phyloP scores from a whole-genome alignment of 1,284 basidiomycete genomes.

The Ceratobasidium sp. region DNA sequence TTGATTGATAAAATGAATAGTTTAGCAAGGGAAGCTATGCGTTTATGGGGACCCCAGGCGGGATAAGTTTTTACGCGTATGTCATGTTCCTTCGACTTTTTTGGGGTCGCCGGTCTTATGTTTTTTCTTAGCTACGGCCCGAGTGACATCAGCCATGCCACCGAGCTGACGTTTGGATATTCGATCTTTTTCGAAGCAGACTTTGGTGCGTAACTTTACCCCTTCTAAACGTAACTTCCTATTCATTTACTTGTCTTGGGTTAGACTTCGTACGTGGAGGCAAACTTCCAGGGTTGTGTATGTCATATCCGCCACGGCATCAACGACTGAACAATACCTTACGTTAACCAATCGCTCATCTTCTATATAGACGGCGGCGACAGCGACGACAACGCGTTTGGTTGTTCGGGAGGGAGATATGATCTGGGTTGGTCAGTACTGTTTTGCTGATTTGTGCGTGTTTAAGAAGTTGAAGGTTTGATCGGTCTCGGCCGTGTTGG shows the following conservation, averaged over 20 bases:
- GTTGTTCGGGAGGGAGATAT: constrained; percentile 27
- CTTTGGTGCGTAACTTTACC: constrained; percentile 7
- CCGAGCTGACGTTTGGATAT: constrained; percentile 33
- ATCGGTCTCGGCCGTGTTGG: background rate
- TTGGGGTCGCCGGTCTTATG: background rate
- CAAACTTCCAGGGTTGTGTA: constrained; percentile 43
- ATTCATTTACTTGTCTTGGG: background rate
- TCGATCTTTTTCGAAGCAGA: constrained; percentile 35
- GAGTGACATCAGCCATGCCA: constrained; percentile 24
- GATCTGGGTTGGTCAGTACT: background rate
- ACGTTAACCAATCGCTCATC: background rate
- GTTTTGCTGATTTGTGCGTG: constrained; percentile 3
- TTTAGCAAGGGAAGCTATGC: constrained; percentile 31
- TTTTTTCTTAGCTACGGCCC: constrained; percentile 26
- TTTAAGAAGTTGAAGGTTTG: background rate
- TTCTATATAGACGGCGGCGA: constrained; percentile 25
- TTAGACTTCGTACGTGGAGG: constrained; percentile 39
- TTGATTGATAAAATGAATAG: background rate
- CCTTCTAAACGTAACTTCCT: background rate
- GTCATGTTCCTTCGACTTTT: background rate
- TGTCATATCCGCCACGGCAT: background rate
- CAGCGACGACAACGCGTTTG: constrained; percentile 17
- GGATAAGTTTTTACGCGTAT: constrained; percentile 41
- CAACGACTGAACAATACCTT: background rate
- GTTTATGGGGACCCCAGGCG: constrained; percentile 11